Conservation (phyloP, 805 yeast genomes). For the Candida lessepsii region DNA sequence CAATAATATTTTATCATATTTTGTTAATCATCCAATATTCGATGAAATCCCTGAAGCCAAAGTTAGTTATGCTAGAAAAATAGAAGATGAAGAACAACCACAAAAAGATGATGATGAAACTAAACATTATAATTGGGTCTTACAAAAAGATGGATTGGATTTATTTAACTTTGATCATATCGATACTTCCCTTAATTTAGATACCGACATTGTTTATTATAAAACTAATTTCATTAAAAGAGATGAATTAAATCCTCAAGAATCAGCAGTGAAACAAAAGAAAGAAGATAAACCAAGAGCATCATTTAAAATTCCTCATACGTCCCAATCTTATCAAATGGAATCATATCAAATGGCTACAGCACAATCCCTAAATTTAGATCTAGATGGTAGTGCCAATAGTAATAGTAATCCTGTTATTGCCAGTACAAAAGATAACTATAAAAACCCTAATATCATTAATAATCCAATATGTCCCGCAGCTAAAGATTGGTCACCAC, state of each 20-base stretch:
- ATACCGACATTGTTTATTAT: constrained; percentile 43
- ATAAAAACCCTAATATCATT: constrained; percentile 12
- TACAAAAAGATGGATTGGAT: constrained; percentile 33
- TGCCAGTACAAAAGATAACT: constrained; percentile 10
- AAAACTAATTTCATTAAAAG: constrained; percentile 42
- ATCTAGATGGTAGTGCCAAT: constrained; percentile 1
- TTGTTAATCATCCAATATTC: constrained; percentile 44
- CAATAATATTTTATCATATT: constrained; percentile 37
- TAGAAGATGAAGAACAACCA: constrained; percentile 10
- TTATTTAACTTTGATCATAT: constrained; percentile 24
- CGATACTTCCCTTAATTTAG: constrained; percentile 35
- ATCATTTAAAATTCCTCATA: constrained; percentile 31
- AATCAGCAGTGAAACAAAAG: constrained; percentile 6
- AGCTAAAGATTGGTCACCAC: constrained; percentile 41
- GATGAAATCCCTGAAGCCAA: constrained; percentile 44
- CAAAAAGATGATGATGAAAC: constrained; percentile 7
- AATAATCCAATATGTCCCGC: constrained; percentile 37
- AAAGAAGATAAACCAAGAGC: constrained; percentile 28
- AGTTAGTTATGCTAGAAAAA: constrained; percentile 31
- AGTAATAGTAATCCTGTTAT: background rate
- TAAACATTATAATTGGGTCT: constrained; percentile 28
- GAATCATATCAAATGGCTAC: constrained; percentile 11
- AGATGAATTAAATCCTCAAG: constrained; percentile 23
- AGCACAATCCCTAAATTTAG: constrained; percentile 9
- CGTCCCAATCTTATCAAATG: constrained; percentile 14